phyloP scores from a whole-genome alignment of 495 filamentous ascomycete species.

The Hyaloscypha variabilis region DNA sequence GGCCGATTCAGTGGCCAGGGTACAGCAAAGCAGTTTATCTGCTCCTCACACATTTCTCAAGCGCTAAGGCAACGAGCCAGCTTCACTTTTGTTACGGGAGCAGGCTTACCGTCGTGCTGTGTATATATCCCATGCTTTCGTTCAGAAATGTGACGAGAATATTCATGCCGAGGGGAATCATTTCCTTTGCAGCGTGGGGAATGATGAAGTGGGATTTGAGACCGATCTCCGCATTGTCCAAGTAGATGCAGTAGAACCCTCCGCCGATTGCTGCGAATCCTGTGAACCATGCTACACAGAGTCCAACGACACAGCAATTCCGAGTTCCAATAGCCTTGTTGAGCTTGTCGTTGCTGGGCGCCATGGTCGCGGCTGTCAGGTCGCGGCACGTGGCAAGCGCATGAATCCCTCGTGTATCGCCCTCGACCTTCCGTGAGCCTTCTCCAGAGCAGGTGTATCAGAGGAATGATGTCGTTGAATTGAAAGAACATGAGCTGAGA shows the following conservation, averaged over 20 bases:
- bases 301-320: constrained; percentile 11
- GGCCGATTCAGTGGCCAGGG: too few species aligned
- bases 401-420: background rate
- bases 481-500: background rate
- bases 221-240: background rate
- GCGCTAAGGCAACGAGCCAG: too few species aligned
- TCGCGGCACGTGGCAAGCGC: background rate
- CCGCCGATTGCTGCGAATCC: constrained; percentile 14
- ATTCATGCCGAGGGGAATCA: constrained; percentile 23
- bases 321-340: constrained; percentile 18
- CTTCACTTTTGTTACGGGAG: too few species aligned
- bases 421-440: background rate
- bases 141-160: constrained; percentile 22
- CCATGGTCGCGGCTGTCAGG: constrained; percentile 1
- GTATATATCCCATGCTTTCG: constrained; percentile 23
- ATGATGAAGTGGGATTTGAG: constrained; percentile 24
- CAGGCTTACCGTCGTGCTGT: constrained; percentile 18
- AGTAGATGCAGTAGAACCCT: constrained; percentile 15
- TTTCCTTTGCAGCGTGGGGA: constrained; percentile 24
- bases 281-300: constrained; percentile 13
- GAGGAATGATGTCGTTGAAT: background rate
- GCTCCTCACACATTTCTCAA: too few species aligned
- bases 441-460: background rate
- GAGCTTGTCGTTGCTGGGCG: constrained; percentile 11
- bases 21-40: too few species aligned